Percentiles rank a stretch among this genome's conserved stretches.
These are phyloP conservation scores for Daldinia concentrica DNA, from an alignment of 495 filamentous ascomycete species.

Conservation along the genomic window DNA sequence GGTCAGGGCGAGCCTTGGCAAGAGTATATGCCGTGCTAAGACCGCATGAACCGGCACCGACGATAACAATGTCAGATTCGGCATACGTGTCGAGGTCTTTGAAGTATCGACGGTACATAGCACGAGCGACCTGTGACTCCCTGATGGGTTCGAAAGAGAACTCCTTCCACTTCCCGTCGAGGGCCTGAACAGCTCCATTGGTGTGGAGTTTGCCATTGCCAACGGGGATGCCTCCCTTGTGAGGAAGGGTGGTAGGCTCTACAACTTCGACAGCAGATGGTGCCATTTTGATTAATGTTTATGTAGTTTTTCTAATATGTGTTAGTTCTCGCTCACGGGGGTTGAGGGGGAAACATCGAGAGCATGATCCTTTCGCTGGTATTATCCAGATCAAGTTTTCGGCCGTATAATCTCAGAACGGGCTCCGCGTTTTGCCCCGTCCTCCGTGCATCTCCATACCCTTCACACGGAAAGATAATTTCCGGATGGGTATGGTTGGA, in stretches of 20 bases:
- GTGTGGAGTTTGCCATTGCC: conserved; percentile 51
- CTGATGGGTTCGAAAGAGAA: conserved; percentile 88
- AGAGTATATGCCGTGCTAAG: conserved; percentile 85
- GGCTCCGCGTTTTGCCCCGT: conserved; percentile 35
- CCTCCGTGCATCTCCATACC: conserved; percentile 26
- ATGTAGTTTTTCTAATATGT: conserved; percentile 53
- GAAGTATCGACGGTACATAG: conserved; percentile 93
- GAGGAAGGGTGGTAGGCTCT: conserved; percentile 44
- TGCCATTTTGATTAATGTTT: conserved; percentile 69
- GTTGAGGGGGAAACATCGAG: conserved; percentile 52
- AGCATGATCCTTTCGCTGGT: conserved; percentile 98
- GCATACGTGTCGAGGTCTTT: conserved; percentile 87
- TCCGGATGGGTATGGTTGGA: conserved; percentile 17
- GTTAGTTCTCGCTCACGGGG: conserved; percentile 42
- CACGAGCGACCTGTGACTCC: conserved; percentile 88
- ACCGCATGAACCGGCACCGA: conserved; percentile 88
- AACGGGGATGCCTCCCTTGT: conserved; percentile 51
- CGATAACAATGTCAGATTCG: conserved; percentile 90
- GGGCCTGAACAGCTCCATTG: conserved; percentile 60
- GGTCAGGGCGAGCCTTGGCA: conserved; percentile 82
- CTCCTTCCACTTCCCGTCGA: conserved; percentile 74
- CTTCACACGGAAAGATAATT: conserved; percentile 8
- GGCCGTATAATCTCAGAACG: conserved; percentile 92
- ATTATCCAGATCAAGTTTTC: conserved; percentile 99
- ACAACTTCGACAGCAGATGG: conserved; percentile 64